Base-by-base conservation (phyloP, 2,329 filamentous ascomycete species). In the Plectosphaerella sp. region DNA sequence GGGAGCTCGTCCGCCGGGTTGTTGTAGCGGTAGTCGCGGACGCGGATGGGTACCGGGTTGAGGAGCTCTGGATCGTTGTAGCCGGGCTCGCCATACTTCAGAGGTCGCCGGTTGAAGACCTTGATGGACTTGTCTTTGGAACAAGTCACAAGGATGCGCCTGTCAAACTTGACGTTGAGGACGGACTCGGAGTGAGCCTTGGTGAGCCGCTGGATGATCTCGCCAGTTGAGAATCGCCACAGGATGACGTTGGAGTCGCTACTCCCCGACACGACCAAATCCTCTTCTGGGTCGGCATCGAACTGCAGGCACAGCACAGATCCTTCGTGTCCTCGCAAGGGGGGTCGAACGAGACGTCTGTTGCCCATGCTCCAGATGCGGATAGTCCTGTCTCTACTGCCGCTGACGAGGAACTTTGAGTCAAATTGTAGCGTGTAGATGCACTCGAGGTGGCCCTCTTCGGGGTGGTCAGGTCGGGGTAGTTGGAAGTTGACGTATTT, bases 61-160 rank as follows among this genome's bases (percentile, higher is more conserved):
- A 84, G 68, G 0, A 62, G 59, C 18, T 72, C 65, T 3, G 61
- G 53, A 1, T 60, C 62, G 2, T 68, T 68, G 66, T 85, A 86
- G 7, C 83, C 84, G 3, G 77, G 56, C 35, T 86, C 82, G 20
- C 82, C 82, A 43, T 78, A 74, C 33, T 73, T 72, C n/a, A 96
- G 73, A 16, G 84, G 76, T 16, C 75, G 79, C 5, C 94, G 85
- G 66, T 93, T 97, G 82, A 96, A 99, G 16, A 99, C 86, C 69
- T 97, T 97, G 76, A 99, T 96, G 1, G 88, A 88, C 68, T 92
- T 95, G 69, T 99, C 94, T 67, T 99, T 99, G 47, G 93, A 97
- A 63, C 94, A 97, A 1, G 94, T 99, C 12, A 97, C 91, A 4
- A 99, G 78, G 57, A 95, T 95, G 9, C 90, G 83, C 58, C 90